These are phyloP conservation scores for Sporothrix dimorphospora DNA, from an alignment of 2,329 filamentous ascomycete genomes.

Conservation along the genomic window DNA sequence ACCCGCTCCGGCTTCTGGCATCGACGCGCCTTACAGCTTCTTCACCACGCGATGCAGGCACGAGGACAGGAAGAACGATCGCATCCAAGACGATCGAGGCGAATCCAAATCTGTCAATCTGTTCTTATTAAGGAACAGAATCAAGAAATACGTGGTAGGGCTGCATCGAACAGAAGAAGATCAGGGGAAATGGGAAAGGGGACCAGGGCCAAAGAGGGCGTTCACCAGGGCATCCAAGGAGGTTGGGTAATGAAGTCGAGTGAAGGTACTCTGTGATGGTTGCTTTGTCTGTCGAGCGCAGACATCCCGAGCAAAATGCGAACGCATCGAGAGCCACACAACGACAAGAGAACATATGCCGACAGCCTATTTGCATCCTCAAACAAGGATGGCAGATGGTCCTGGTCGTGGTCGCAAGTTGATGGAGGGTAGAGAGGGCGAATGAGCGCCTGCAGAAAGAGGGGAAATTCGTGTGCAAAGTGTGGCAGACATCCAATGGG, in stretches of 20 bases:
- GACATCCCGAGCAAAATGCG: neutral
- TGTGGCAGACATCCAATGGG: constrained; percentile 2
- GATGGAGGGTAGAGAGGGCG: constrained; percentile 25
- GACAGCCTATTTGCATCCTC: constrained; percentile 6
- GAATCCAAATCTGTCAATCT: neutral
- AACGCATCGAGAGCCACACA: neutral
- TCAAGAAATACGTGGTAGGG: neutral
- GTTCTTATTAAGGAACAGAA: neutral
- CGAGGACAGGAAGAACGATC: neutral
- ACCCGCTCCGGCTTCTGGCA: neutral
- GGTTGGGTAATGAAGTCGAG: neutral
- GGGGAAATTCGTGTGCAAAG: neutral
- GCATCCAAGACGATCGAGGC: neutral
- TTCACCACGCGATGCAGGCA: constrained; percentile 9
- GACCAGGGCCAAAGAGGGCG: neutral
- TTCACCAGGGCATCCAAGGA: neutral
- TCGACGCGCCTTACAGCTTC: constrained; percentile 1
- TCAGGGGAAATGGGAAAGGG: constrained; percentile 9
- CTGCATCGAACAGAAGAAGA: neutral
- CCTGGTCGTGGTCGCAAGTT: neutral
- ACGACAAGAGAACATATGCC: neutral
- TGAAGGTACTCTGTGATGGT: neutral
- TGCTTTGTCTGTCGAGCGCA: neutral
- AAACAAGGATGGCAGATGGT: neutral
- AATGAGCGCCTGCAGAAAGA: constrained; percentile 22